A percentile compares a stretch with the other conserved stretches of the same genome.
phyloP scores from a whole-genome alignment of 352 stramenopile species.

The Globisporangium spinosum region DNA sequence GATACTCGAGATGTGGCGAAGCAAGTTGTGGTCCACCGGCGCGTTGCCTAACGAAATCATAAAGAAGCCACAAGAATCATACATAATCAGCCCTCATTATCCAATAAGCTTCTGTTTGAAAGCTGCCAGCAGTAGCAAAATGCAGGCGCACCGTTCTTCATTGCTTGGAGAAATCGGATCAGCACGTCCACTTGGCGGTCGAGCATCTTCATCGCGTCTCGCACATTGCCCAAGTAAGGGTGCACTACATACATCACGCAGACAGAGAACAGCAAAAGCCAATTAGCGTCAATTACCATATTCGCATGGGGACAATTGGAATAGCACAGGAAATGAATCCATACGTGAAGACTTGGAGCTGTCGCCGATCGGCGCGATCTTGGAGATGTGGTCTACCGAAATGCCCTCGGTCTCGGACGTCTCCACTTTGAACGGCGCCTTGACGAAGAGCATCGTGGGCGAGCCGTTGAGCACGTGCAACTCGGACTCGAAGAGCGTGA shows the following conservation, averaged over 20 bases:
- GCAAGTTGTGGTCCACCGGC: slow-evolving; percentile 68
- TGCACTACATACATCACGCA: slow-evolving; percentile 49
- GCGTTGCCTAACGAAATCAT: slow-evolving; percentile 35
- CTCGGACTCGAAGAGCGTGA: slow-evolving; percentile 84
- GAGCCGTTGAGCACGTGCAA: slow-evolving; percentile 79
- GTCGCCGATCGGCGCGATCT: slow-evolving; percentile 71
- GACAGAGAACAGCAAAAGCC: slow-evolving; percentile 5
- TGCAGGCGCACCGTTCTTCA: slow-evolving; percentile 47
- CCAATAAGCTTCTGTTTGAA: neutral
- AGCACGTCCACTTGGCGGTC: slow-evolving; percentile 77
- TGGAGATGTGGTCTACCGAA: slow-evolving; percentile 87
- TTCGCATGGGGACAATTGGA: neutral
- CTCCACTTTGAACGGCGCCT: slow-evolving; percentile 84
- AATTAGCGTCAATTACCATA: neutral
- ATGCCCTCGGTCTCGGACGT: slow-evolving; percentile 87
- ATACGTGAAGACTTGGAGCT: slow-evolving; percentile 70
- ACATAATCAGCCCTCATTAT: neutral
- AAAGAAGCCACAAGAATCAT: neutral
- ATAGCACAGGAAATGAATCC: slow-evolving; percentile 9
- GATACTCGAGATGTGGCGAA: slow-evolving; percentile 84
- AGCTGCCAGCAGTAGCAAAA: neutral
- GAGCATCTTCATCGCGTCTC: slow-evolving; percentile 85
- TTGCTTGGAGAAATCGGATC: slow-evolving; percentile 65
- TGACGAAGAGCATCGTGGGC: slow-evolving; percentile 89
- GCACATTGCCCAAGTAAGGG: slow-evolving; percentile 72